phyloP scores from a whole-genome alignment of 176 grass and related monocot genomes.

The Aegilops longissima region DNA sequence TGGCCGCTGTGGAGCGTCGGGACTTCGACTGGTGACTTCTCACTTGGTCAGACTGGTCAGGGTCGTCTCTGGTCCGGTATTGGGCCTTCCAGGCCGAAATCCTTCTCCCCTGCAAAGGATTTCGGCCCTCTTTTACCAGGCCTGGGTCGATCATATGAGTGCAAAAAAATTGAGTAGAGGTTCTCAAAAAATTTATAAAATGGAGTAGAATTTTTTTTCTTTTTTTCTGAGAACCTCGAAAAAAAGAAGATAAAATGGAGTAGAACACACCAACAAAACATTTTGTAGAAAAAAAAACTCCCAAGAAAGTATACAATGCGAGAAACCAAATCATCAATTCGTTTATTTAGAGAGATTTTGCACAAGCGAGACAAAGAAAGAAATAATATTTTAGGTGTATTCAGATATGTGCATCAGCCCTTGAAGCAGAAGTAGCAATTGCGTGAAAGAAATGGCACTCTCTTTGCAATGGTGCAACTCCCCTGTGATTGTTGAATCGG shows the following conservation, averaged over 20 bases:
- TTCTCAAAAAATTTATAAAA: too few species aligned
- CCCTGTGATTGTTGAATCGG: too few species aligned
- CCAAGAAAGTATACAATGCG: not conserved
- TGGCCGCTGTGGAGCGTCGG: not conserved
- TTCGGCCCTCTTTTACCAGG: not conserved
- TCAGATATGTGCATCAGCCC: too few species aligned
- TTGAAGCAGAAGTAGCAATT: too few species aligned
- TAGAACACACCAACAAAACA: not conserved
- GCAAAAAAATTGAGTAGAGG: too few species aligned
- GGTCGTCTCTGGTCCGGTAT: not conserved
- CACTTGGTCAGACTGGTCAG: not conserved
- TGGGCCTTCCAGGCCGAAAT: not conserved
- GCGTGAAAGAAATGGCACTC: too few species aligned
- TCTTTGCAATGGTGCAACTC: too few species aligned
- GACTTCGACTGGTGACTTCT: not conserved
- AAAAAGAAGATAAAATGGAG: too few species aligned
- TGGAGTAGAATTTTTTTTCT: too few species aligned
- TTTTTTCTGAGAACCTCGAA: too few species aligned
- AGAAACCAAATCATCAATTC: not conserved
- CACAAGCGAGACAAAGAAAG: not conserved
- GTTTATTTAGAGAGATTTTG: not conserved
- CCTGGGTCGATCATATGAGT: not conserved
- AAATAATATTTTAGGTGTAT: too few species aligned
- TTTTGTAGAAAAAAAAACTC: not conserved
- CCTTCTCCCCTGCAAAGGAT: not conserved